phyloP scores from a whole-genome alignment of 1,284 basidiomycete species.

The Grifola frondosa region DNA sequence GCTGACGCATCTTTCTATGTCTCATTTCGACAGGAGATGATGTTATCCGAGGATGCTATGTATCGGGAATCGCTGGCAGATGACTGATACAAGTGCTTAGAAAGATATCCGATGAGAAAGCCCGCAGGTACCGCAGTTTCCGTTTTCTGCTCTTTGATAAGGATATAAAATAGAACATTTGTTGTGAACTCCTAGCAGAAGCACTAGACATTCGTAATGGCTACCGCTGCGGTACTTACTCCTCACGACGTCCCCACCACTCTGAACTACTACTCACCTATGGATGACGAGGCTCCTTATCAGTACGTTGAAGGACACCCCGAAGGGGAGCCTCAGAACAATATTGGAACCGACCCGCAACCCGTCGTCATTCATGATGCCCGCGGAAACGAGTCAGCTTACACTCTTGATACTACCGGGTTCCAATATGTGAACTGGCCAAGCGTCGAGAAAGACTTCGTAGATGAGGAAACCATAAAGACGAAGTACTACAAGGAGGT shows the following conservation, averaged over 20 bases:
- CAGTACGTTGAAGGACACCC: conserved; percentile 23
- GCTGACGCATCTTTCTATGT: background rate
- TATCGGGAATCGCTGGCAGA: conserved; percentile 2
- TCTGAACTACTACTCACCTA: conserved; percentile 29
- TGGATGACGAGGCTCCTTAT: conserved; percentile 22
- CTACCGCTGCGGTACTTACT: conserved; percentile 25
- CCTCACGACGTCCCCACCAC: conserved; percentile 28
- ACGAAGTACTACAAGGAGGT: conserved; percentile 42
- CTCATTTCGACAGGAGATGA: conserved; percentile 11
- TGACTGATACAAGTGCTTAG: conserved; percentile 3
- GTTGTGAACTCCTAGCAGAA: too few relatives aligned
- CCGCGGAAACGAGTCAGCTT: conserved; percentile 31
- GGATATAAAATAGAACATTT: too few relatives aligned
- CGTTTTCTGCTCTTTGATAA: background rate
- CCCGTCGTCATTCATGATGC: conserved; percentile 25
- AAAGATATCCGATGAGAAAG: conserved; percentile 6
- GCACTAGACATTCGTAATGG: too few relatives aligned
- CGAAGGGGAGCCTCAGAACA: conserved; percentile 16
- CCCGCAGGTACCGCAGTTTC: background rate
- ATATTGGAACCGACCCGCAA: conserved; percentile 23
- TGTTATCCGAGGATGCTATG: conserved; percentile 6
- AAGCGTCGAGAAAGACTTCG: conserved; percentile 39
- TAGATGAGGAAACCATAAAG: conserved; percentile 39
- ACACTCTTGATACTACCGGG: conserved; percentile 33
- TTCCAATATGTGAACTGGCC: conserved; percentile 7